Evolutionary conservation across 1,284 basidiomycete genomes (phyloP).

Genomic region (Rhizoctonia solani): DNA sequence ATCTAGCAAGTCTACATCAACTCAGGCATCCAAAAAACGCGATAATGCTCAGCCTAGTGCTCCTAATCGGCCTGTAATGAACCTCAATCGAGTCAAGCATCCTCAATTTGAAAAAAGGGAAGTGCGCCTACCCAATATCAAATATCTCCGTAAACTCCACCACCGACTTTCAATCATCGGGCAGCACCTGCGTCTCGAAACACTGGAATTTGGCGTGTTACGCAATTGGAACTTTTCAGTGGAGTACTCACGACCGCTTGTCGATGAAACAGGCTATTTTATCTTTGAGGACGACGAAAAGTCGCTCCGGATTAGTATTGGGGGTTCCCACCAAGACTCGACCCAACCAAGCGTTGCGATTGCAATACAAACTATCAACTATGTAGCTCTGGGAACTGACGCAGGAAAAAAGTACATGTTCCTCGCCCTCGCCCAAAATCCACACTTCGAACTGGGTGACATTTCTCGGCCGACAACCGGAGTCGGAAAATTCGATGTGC

Average conservation of each 20-base stretch:
- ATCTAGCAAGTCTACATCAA: not conserved
- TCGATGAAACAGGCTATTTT: slow-evolving; percentile 4
- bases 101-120: slow-evolving; percentile 1
- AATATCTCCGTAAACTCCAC: slow-evolving; percentile 20
- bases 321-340: slow-evolving; percentile 11
- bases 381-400: slow-evolving; percentile 10
- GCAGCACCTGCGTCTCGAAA: not conserved
- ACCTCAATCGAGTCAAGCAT: slow-evolving; percentile 3
- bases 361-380: slow-evolving; percentile 15
- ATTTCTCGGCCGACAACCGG: not conserved
- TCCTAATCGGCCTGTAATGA: not conserved
- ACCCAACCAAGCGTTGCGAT: slow-evolving; percentile 10
- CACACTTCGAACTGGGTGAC: slow-evolving; percentile 13
- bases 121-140: not conserved
- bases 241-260: slow-evolving; percentile 9
- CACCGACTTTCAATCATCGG: slow-evolving; percentile 21
- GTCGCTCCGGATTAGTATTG: slow-evolving; percentile 1
- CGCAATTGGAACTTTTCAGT: slow-evolving; percentile 4
- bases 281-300: slow-evolving; percentile 26
- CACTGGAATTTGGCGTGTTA: slow-evolving; percentile 19
- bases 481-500: not conserved
- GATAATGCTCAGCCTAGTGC: not conserved
- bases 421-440: slow-evolving; percentile 10
- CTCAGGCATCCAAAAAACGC: too few species aligned
- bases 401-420: slow-evolving; percentile 6